Evolutionary conservation across 257 asterid species (phyloP), one percentile per base, ranked within the genome.

Genomic region (Solanum rostratum): DNA sequence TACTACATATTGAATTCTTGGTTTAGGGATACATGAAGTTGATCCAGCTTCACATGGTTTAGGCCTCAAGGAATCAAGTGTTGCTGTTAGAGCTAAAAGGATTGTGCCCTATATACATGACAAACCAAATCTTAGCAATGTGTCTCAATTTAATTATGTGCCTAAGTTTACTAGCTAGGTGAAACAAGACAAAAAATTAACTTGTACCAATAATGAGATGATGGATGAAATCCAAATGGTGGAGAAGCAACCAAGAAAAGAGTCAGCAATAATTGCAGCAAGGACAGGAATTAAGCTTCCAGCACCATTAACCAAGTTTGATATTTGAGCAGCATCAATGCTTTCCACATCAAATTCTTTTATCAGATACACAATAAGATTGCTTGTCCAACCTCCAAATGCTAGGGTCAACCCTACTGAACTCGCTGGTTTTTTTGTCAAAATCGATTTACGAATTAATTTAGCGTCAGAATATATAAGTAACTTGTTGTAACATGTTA

Each of bases 181-280:
- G n/a, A n/a, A n/a, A n/a, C 12, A 41, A n/a, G 20, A 10, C 18
- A 13, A 10, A 12, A 70, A 20, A 70, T 0, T 43, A 39, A 7
- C 45, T 39, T 3, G 11, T 88, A 92, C 95, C 93, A 87, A 81
- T 4, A 89, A 33, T 57, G 92, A 85, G 88, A 92, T 63, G 76
- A 87, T 46, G 71, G 92, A 86, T 22, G 93, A 92, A 74, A 88
- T 85, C 89, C 91, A 90, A 82, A 90, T 85, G 88, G 88, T 90
- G 4, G 92, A 33, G 86, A 41, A 90, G 29, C 91, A 92, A 12
- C 92, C 93, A 4, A 92, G 89, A 76, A 85, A 87, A 0, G 95
- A 92, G 66, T 92, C 95, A 2, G 95, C 92, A 39, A 90, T 22
- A 68, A 90, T 68, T 69, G 95, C 95, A 16, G 84, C 93, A 12